Percentiles rank a stretch among this genome's conserved stretches.
Evolutionary conservation across 2,329 filamentous ascomycete species (phyloP).

Genomic region (Calonectria ilicicola): DNA sequence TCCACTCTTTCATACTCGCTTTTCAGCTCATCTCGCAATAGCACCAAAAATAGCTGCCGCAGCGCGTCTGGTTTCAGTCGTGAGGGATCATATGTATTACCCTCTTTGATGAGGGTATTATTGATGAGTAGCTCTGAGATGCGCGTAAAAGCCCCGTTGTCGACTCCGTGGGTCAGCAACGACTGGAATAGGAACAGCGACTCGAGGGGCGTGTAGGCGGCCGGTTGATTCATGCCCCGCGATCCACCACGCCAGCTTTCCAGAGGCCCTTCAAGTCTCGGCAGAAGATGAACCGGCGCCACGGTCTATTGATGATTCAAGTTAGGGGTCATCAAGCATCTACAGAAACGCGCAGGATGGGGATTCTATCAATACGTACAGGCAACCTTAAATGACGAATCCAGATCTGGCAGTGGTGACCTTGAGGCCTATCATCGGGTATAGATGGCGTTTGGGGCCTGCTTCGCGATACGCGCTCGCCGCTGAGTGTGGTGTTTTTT

Average conservation of each 20-base stretch:
- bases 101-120: conserved; percentile 78
- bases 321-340: conserved; percentile 40
- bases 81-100: conserved; percentile 77
- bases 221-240: conserved; percentile 68
- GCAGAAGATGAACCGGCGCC: conserved; percentile 67
- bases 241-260: conserved; percentile 66
- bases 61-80: conserved; percentile 83
- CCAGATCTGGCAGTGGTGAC: conserved; percentile 41
- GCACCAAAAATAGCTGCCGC: conserved; percentile 80
- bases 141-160: conserved; percentile 73
- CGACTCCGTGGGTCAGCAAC: conserved; percentile 75
- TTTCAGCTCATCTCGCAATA: conserved; percentile 80
- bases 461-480: conserved; percentile 37
- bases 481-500: conserved; percentile 38
- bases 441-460: conserved; percentile 35
- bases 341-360: conserved; percentile 43
- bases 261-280: conserved; percentile 66
- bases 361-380: conserved; percentile 44
- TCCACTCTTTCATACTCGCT: conserved; percentile 57
- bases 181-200: conserved; percentile 87
- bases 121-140: conserved; percentile 81
- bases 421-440: conserved; percentile 45
- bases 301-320: conserved; percentile 53
- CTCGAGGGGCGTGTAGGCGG: conserved; percentile 86
- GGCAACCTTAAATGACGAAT: conserved; percentile 45